Conservation (phyloP, 768 basidiomycete species). For the Calocybe cyanea region DNA sequence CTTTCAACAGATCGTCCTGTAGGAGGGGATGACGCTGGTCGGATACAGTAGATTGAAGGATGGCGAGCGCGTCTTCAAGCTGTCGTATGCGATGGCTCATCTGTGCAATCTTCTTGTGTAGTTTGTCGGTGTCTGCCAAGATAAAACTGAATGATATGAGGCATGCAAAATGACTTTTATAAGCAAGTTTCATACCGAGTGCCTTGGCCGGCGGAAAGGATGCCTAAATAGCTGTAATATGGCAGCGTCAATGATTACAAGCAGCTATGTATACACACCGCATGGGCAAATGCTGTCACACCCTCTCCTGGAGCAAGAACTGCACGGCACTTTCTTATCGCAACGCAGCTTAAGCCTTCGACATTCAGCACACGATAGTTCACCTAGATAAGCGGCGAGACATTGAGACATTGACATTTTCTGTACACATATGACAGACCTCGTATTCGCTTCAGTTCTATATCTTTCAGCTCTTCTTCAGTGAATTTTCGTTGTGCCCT, state of each 20-base stretch:
- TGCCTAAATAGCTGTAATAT: slow-evolving; percentile 26
- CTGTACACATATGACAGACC: slow-evolving; percentile 28
- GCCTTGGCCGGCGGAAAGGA: slow-evolving; percentile 48
- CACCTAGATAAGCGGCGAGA: slow-evolving; percentile 28
- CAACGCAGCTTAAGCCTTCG: slow-evolving; percentile 47
- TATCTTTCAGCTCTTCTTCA: slow-evolving; percentile 49
- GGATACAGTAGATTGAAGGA: slow-evolving; percentile 54
- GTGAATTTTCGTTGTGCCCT: slow-evolving; percentile 40
- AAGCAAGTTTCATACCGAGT: slow-evolving; percentile 31
- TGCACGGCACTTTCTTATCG: slow-evolving; percentile 49
- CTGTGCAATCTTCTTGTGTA: slow-evolving; percentile 62
- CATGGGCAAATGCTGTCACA: slow-evolving; percentile 66
- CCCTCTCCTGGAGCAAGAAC: slow-evolving; percentile 50
- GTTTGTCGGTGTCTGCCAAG: slow-evolving; percentile 60
- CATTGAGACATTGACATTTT: background rate
- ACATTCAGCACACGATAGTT: slow-evolving; percentile 54
- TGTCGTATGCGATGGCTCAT: slow-evolving; percentile 69
- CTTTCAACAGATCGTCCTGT: slow-evolving; percentile 45
- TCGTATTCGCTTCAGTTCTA: slow-evolving; percentile 45
- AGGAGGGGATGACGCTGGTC: slow-evolving; percentile 59
- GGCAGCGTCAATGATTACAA: background rate
- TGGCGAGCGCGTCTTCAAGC: slow-evolving; percentile 63
- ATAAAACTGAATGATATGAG: slow-evolving; percentile 42
- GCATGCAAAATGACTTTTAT: background rate
- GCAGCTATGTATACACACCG: slow-evolving; percentile 27